phyloP scores from a whole-genome alignment of 306 rosid species.

The Betula pendula region DNA sequence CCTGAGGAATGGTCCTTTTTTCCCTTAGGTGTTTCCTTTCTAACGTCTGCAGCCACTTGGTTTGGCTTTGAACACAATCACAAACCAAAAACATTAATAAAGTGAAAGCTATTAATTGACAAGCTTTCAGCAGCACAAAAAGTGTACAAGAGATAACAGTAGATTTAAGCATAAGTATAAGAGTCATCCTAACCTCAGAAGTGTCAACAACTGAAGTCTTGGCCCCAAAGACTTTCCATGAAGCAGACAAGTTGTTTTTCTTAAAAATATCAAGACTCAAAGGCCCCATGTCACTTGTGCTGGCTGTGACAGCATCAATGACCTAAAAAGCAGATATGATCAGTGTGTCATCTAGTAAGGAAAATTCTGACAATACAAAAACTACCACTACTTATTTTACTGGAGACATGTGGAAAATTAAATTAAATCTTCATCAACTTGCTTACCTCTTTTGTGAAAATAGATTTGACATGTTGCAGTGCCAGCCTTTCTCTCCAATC shows the following conservation, averaged over 20 bases:
- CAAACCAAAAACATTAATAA: slow-evolving; percentile 6
- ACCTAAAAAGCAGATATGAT: slow-evolving; percentile 54
- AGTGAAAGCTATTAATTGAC: slow-evolving; percentile 1
- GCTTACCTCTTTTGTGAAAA: slow-evolving; percentile 75
- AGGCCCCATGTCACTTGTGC: slow-evolving; percentile 83
- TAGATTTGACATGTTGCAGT: slow-evolving; percentile 64
- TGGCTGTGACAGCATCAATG: slow-evolving; percentile 69
- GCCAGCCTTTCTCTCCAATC: slow-evolving; percentile 74
- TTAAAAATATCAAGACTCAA: slow-evolving; percentile 75
- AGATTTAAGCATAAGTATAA: slow-evolving; percentile 31
- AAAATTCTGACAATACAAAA: not conserved
- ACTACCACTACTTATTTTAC: slow-evolving; percentile 24
- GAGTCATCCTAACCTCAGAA: slow-evolving; percentile 60
- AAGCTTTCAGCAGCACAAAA: slow-evolving; percentile 10
- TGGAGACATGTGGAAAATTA: slow-evolving; percentile 22
- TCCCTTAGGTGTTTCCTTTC: slow-evolving; percentile 42
- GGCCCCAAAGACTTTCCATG: slow-evolving; percentile 62
- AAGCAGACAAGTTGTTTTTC: slow-evolving; percentile 73
- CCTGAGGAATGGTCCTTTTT: slow-evolving; percentile 50
- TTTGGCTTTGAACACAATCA: slow-evolving; percentile 36
- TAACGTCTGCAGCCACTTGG: slow-evolving; percentile 39
- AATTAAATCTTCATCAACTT: slow-evolving; percentile 14
- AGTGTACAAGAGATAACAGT: not conserved
- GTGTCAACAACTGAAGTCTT: slow-evolving; percentile 38
- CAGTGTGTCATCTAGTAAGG: slow-evolving; percentile 30